A percentile compares a stretch with the other conserved stretches of the same genome.
Evolutionary conservation across 1,284 basidiomycete species (phyloP).

Genomic region (Spongiforma sp.): DNA sequence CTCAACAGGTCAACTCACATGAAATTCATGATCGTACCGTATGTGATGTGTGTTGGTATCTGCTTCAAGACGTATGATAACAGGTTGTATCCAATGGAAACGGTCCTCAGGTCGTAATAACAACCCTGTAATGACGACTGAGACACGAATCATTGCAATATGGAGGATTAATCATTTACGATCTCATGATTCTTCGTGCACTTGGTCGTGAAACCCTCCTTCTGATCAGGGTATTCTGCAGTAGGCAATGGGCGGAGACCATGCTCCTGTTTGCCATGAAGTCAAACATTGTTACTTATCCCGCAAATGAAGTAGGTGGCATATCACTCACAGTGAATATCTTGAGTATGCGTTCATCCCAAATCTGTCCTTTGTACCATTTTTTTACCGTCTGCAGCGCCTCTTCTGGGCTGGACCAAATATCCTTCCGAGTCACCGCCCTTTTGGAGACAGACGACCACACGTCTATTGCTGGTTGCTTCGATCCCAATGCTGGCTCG

Average conservation of each 20-base stretch:
- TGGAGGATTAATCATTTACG: not conserved
- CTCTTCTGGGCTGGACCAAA: slow-evolving; percentile 1
- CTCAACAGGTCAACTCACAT: not conserved
- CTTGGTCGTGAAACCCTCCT: too few relatives aligned
- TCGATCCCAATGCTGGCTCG: too few relatives aligned
- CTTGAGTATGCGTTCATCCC: too few relatives aligned
- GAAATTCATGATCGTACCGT: too few relatives aligned
- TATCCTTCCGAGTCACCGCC: too few relatives aligned
- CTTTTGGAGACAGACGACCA: too few relatives aligned
- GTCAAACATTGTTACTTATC: not conserved
- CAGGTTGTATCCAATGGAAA: not conserved
- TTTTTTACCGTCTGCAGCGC: not conserved
- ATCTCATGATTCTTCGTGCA: not conserved
- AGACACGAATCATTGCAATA: not conserved
- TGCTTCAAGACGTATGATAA: slow-evolving; percentile 1
- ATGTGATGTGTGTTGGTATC: too few relatives aligned
- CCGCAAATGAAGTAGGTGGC: too few relatives aligned
- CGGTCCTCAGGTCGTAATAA: not conserved
- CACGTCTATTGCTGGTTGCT: too few relatives aligned
- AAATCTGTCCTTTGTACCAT: not conserved
- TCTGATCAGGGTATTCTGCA: slow-evolving; percentile 7
- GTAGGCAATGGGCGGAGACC: slow-evolving; percentile 17
- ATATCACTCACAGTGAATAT: too few relatives aligned
- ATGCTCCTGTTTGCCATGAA: not conserved
- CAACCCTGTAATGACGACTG: not conserved